A percentile compares a stretch with the other conserved stretches of the same genome.
Conservation (phyloP, 305 asterid genomes). For the Fraxinus latifolia region DNA sequence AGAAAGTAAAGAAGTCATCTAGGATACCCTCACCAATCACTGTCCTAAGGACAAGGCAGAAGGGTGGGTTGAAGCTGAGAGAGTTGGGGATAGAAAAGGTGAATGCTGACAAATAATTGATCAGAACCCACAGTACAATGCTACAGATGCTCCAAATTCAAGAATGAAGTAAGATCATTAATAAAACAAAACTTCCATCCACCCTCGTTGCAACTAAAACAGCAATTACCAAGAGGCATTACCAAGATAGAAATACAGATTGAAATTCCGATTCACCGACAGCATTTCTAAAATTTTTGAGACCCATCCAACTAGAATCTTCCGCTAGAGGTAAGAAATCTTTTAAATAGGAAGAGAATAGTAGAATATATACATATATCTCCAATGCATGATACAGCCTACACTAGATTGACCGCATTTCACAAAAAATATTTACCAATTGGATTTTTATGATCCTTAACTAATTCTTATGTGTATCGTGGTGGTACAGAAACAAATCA, state of each 20-base stretch:
- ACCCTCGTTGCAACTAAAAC: background rate
- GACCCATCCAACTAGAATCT: background rate
- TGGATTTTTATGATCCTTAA: background rate
- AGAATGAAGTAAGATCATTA: background rate
- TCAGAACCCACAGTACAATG: background rate
- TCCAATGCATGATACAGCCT: background rate
- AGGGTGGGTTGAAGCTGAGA: background rate
- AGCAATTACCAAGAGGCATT: background rate
- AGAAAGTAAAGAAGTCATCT: background rate
- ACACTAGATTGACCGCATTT: background rate
- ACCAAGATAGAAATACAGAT: background rate
- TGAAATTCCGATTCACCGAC: background rate
- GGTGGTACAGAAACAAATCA: conserved; percentile 28
- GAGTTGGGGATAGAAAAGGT: background rate
- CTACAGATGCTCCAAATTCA: background rate
- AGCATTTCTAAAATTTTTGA: background rate
- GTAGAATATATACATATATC: too few species aligned
- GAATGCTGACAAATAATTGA: background rate
- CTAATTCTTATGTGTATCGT: background rate
- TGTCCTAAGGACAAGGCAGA: background rate
- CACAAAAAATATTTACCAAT: background rate
- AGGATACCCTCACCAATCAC: background rate
- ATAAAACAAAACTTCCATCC: background rate
- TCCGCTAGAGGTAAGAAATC: background rate
- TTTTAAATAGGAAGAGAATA: background rate